Evolutionary conservation across 23 red algal species (phyloP), one percentile per base, ranked within the genome.

Genomic region (Gracilaria domingensis): DNA sequence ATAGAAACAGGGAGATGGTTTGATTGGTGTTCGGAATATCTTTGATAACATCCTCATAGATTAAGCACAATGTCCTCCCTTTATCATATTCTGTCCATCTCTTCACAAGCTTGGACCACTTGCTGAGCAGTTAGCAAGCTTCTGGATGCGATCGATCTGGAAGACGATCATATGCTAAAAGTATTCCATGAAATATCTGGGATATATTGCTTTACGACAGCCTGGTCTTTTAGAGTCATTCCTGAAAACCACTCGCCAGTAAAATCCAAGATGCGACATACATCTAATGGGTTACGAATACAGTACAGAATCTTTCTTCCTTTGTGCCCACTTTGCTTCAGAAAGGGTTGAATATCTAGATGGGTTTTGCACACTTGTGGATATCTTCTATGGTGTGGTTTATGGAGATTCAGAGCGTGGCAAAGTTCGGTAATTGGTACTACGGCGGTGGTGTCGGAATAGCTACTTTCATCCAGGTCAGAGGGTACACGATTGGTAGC

Each of bases 1-100:
- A 72, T 23, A 91, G 53, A 30, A 91, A 91, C 34, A 8, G 18
- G 33, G 53, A 75, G 24, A 91, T 20, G 29, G 16, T 51, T 39
- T 53, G 12, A 37, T 50, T 73, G 17, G 76, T 75, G 0, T 34
- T 73, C 20, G 45, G 48, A 12, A 82, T 21, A 56, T 91, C 74
- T 37, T 72, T 45, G 28, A 91, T 58, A 30, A 91, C 32, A 35
- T 91, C 88, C 3, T 81, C 88, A 50, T 81, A 91, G n/a, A 82
- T 64, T 29, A 64, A 64, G 58, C 17, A 64, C 58, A 64, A 14
- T 16, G 58, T 64, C 6, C 26, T 64, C 6, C 58, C 58, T 29
- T 64, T 64, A 29, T 64, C 58, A 64, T 64, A 14, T 29, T 64
- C 58, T 64, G 58, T 64, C 58, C 58, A 64, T 3, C 58, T 14